phyloP scores from a whole-genome alignment of 306 rosid genomes.

The Biancaea sappan region DNA sequence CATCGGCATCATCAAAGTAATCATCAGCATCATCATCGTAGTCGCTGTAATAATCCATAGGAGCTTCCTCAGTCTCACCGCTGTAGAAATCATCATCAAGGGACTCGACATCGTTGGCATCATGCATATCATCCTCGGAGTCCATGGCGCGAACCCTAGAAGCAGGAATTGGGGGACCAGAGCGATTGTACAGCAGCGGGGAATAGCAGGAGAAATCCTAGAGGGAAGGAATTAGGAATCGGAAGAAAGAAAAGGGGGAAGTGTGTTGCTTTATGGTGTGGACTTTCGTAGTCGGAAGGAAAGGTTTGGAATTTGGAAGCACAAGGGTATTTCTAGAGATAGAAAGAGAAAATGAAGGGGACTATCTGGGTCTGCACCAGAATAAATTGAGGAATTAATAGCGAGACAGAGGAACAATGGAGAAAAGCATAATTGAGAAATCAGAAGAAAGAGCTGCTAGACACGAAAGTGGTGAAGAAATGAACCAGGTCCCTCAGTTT shows the following conservation, averaged over 20 bases:
- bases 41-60: constrained; percentile 56
- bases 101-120: constrained; percentile 74
- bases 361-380: background rate
- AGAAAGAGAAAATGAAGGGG: background rate
- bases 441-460: background rate
- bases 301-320: constrained; percentile 14
- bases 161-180: background rate
- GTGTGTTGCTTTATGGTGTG: constrained; percentile 26
- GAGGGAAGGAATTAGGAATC: constrained; percentile 24
- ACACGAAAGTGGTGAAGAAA: background rate
- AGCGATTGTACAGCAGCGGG: background rate
- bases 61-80: constrained; percentile 63
- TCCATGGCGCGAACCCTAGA: constrained; percentile 60
- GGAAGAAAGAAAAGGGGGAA: constrained; percentile 9
- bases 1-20: constrained; percentile 54
- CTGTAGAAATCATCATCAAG: constrained; percentile 83
- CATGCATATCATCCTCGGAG: constrained; percentile 89
- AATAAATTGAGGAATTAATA: background rate
- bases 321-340: background rate
- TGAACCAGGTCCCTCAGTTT: background rate
- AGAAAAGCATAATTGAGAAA: background rate
- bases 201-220: constrained; percentile 21
- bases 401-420: background rate
- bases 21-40: constrained; percentile 59
- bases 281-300: constrained; percentile 16